Base-by-base conservation (phyloP, 2,329 filamentous ascomycete genomes). In the Diaporthe caulivora region DNA sequence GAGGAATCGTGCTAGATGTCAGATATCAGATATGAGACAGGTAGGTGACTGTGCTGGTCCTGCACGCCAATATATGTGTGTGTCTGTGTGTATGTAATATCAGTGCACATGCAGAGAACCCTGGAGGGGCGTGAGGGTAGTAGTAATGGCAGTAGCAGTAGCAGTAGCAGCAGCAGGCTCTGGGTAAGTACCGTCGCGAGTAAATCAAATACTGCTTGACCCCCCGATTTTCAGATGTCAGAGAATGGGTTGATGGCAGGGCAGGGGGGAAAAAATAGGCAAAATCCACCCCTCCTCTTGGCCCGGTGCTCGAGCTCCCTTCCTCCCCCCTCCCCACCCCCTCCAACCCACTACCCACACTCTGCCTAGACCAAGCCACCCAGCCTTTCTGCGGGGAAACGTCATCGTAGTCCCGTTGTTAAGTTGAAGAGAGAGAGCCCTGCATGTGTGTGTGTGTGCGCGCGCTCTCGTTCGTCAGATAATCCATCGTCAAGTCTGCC, bases 311-410 rank as follows among this genome's bases (percentile, higher is more conserved):
- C 15, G 7, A 26, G n/a, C 24, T 15, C 49, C 49, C 49, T 21
- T 47, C 11, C 49, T 24, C 49, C 10, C 5, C 9, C 47, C 47
- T 26, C 7, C 49, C n/a, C 44, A 49, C 7, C 34, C 51, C 51
- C 40, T 65, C 42, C 42, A 49, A 17, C 34, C 44, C 71, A 53
- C 62, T 34, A 37, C 55, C 40, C 31, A 10, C 44, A 24, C 21
- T 29, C 40, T 29, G 40, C 40, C 58, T 47, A 64, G 58, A 26
- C 34, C 55, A 31, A 47, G 37, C 37, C 29, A 71, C 8, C 69
- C 31, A 47, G 69, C 58, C 37, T 31, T 54, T n/a, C 64, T 75
- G 73, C 73, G 71, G 73, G 65, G 73, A 73, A 73, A 75, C 73
- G 73, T 75, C 73, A 75, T 75, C 64, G 31, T 37, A 29, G 57